Evolutionary conservation across 2,329 filamentous ascomycete species (phyloP).

Genomic region (Huntiella savannae): DNA sequence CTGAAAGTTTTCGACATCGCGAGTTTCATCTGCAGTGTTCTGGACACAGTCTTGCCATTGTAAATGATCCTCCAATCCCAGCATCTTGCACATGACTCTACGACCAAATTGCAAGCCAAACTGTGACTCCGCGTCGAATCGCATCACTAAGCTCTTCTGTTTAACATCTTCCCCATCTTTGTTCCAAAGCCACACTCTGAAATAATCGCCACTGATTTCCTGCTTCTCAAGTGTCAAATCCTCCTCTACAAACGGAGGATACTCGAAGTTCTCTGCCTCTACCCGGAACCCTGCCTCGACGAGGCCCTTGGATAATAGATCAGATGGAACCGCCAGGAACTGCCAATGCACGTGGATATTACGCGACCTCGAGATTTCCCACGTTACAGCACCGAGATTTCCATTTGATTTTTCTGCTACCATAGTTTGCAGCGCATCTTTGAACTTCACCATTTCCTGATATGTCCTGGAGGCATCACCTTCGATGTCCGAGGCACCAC

Average conservation of each 20-base stretch:
- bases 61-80: conserved; percentile 58
- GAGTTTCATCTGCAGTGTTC: conserved; percentile 55
- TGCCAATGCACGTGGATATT: conserved; percentile 93
- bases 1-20: conserved; percentile 63
- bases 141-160: conserved; percentile 49
- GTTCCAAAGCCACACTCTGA: conserved; percentile 66
- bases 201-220: conserved; percentile 42
- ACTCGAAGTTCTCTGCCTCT: conserved; percentile 56
- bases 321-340: conserved; percentile 55
- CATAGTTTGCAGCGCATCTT: conserved; percentile 60
- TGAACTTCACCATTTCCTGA: conserved; percentile 69
- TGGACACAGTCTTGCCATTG: conserved; percentile 77
- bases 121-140: conserved; percentile 47
- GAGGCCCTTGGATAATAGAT: conserved; percentile 50
- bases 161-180: conserved; percentile 19
- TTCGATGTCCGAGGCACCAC: conserved; percentile 24
- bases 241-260: conserved; percentile 30
- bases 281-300: conserved; percentile 81
- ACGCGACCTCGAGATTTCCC: conserved; percentile 67
- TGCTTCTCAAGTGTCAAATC: conserved; percentile 32
- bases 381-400: conserved; percentile 66
- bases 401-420: conserved; percentile 34
- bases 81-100: conserved; percentile 69
- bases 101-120: conserved; percentile 88
- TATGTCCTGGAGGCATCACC: conserved; percentile 42